Evolutionary conservation across 208 protist genomes (phyloP).

Genomic region (Wallacemonas sp.): DNA sequence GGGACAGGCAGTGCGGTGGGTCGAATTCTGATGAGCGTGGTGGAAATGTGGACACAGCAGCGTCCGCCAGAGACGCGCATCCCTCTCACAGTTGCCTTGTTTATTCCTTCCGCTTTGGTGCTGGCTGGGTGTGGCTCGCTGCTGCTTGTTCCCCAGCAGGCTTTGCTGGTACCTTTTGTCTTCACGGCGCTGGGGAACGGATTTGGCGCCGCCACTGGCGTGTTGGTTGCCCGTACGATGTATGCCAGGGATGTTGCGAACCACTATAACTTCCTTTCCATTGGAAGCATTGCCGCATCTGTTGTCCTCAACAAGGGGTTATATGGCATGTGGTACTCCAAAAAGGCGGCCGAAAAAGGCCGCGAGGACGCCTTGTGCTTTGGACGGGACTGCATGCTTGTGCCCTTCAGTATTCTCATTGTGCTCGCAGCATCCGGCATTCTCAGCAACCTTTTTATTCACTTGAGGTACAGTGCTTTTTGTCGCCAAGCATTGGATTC

Average conservation of each 20-base stretch:
- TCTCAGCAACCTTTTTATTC: constrained; percentile 46
- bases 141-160: constrained; percentile 29
- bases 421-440: constrained; percentile 37
- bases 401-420: constrained; percentile 61
- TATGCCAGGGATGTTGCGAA: constrained; percentile 78
- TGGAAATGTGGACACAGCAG: constrained; percentile 71
- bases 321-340: constrained; percentile 75
- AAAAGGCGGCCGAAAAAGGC: constrained; percentile 48
- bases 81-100: constrained; percentile 60
- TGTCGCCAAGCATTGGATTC: constrained; percentile 30
- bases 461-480: constrained; percentile 48
- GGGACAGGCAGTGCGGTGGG: constrained; percentile 72
- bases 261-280: constrained; percentile 76
- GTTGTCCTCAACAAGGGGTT: constrained; percentile 72
- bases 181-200: constrained; percentile 70
- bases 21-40: constrained; percentile 58
- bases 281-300: constrained; percentile 44
- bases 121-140: constrained; percentile 44
- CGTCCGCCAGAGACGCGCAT: constrained; percentile 60
- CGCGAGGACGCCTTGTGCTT: constrained; percentile 42
- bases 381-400: constrained; percentile 55
- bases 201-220: constrained; percentile 55
- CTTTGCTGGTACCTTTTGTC: constrained; percentile 56
- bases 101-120: constrained; percentile 46
- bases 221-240: constrained; percentile 73